Evolutionary conservation across 805 yeast species (phyloP), one percentile per base, ranked within the genome.

Genomic region (Kuraishia capsulata): DNA sequence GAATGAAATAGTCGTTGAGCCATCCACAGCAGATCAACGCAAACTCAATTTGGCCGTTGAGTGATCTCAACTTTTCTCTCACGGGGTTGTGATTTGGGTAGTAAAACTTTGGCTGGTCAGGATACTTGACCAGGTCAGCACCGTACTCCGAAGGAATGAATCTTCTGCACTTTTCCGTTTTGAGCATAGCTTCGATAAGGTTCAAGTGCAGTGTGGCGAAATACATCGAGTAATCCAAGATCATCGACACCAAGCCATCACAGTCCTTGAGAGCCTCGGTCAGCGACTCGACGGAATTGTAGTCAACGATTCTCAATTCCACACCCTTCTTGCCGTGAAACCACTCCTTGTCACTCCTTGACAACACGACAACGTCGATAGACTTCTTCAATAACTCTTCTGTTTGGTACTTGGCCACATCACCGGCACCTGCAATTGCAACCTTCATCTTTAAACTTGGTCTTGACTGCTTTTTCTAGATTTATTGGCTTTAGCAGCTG

Each of bases 381-480:
- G n/a, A 13, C 34, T 31, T 31, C 17, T 31, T 31, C 34, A 31
- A 16, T 4, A 31, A 4, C 34, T 31, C 34, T 5, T 31, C 34
- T 11, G 34, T 31, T 16, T 31, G 34, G 20, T 31, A 31, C 17
- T 31, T 31, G 34, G 34, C 34, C n/a, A 31, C 20, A 16, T 31
- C 34, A 31, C 34, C 34, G 34, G 34, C 34, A 13, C 34, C 34
- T 11, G 34, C 34, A 31, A 31, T 31, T 11, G 34, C 34, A 4
- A 31, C 16, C 34, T 31, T 31, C 34, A 31, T 31, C 4, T 31
- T 31, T 31, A n/a, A n/a, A n/a, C n/a, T n/a, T n/a, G n/a, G n/a
- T n/a, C n/a, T n/a, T n/a, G n/a, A n/a, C n/a, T n/a, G n/a, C n/a
- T n/a, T n/a, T n/a, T n/a, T n/a, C n/a, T n/a, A n/a, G n/a, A n/a